phyloP scores from a whole-genome alignment of 2,329 filamentous ascomycete genomes.

The Diaporthe caulivora region DNA sequence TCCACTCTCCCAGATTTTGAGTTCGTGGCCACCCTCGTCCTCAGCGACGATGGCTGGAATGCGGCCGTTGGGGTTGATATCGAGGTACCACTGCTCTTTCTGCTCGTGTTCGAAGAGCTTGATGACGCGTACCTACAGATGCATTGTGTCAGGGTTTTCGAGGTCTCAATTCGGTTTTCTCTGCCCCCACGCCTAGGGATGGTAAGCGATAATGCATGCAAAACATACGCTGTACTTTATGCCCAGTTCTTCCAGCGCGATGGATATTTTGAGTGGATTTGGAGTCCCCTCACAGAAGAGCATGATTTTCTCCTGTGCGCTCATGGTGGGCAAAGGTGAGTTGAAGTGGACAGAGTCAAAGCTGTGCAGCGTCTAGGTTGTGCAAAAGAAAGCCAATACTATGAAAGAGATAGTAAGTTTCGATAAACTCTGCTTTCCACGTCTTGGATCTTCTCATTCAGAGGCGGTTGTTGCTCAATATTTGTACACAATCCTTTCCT shows the following conservation, averaged over 20 bases:
- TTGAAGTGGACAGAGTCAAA: background rate
- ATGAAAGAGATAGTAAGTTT: background rate
- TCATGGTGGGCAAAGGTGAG: conserved; percentile 7
- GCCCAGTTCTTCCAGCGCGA: conserved; percentile 33
- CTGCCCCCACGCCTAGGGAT: no score
- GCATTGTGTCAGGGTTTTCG: background rate
- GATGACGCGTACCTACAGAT: background rate
- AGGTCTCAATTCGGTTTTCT: background rate
- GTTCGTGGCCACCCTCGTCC: conserved; percentile 63
- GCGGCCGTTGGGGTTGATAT: conserved; percentile 93
- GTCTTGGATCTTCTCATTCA: background rate
- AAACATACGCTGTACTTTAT: conserved; percentile 6
- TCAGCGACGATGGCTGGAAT: conserved; percentile 90
- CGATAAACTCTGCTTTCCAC: background rate
- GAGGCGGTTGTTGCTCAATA: background rate
- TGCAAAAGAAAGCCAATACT: no score
- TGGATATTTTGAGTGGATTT: conserved; percentile 35
- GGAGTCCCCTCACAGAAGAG: conserved; percentile 17
- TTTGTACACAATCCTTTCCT: background rate
- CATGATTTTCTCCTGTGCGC: background rate
- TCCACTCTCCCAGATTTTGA: conserved; percentile 80
- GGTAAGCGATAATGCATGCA: background rate
- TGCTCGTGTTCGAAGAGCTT: conserved; percentile 26
- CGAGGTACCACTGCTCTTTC: conserved; percentile 82
- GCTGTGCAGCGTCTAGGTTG: background rate